Base-by-base conservation (phyloP, 73 alveolate species). In the Paramecium primaurelia region DNA sequence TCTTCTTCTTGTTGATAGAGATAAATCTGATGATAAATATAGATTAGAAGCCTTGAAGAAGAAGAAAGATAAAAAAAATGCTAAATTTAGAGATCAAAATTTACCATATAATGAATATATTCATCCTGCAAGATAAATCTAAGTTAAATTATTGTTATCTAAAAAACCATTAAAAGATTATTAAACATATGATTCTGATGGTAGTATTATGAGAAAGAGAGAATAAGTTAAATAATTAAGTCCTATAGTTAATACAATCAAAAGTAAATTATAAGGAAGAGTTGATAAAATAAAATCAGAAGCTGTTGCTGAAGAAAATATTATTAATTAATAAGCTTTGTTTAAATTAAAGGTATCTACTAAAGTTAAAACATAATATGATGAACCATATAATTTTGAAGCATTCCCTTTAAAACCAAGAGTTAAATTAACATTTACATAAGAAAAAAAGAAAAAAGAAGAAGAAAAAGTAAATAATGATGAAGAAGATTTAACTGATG, bases 341-440 rank as follows among this genome's bases (percentile, higher is more conserved):
- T 64, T 64, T 64, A 64, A 64, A 64, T 64, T 64, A 34, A 64
- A 64, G 30, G 84, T 64, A 9, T 28, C 45, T 8, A 64, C 84
- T 3, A 64, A 64, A 64, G 84, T 64, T 9, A 64, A 64, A 34
- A 64, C 84, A 28, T n/a, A 64, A 26, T 64, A 64, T 64, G 84
- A 64, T 64, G 84, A 64, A 64, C 84, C 84, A 20, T 64, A 64
- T 64, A 64, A 64, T 64, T 64, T 64, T 64, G 84, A 64, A 64
- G 84, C 49, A 1, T 64, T 64, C 12, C 84, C 84, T 32, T 34
- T 64, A 5, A 64, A 64, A 64, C 51, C 51, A 64, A 54, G 84
- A 14, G 84, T 64, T 64, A 64, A 28, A 64, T 28, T 64, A 64
- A 34, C 47, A 12, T 64, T 32, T 12, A 32, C 84, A 9, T 64